phyloP scores from a whole-genome alignment of 2,329 filamentous ascomycete genomes.

The Aspergillus fructus region DNA sequence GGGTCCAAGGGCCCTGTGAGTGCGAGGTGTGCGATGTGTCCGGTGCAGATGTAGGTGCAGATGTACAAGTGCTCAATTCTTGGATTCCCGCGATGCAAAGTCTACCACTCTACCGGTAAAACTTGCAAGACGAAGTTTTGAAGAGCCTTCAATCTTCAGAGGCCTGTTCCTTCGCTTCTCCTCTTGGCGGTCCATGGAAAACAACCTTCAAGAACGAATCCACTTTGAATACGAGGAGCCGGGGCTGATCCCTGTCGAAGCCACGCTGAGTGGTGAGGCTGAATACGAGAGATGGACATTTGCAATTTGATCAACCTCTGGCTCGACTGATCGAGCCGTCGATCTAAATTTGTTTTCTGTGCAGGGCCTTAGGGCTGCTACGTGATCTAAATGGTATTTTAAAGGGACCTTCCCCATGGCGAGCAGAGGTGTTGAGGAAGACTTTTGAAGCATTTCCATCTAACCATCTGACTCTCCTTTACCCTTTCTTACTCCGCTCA shows the following conservation, averaged over 20 bases:
- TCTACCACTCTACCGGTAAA: background rate
- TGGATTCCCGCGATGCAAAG: background rate
- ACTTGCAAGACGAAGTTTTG: background rate
- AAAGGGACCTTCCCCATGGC: background rate
- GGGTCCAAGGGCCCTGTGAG: too few species aligned
- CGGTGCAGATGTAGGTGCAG: too few species aligned
- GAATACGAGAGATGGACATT: conserved; percentile 1
- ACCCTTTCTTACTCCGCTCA: background rate
- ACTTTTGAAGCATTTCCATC: background rate
- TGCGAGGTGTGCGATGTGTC: too few species aligned
- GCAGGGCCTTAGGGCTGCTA: background rate
- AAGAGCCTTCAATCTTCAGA: background rate
- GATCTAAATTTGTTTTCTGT: background rate
- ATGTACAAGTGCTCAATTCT: too few species aligned
- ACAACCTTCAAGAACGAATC: background rate
- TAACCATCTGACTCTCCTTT: background rate
- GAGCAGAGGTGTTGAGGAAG: background rate
- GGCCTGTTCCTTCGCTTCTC: background rate
- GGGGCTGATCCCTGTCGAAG: background rate
- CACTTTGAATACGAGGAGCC: background rate
- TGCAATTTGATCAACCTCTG: background rate
- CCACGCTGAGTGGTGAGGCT: background rate
- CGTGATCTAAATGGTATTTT: background rate
- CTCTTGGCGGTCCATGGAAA: too few species aligned
- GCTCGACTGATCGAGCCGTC: background rate